Conservation (phyloP, 1,139 yeast genomes). For the Blastobotrys niveus region DNA sequence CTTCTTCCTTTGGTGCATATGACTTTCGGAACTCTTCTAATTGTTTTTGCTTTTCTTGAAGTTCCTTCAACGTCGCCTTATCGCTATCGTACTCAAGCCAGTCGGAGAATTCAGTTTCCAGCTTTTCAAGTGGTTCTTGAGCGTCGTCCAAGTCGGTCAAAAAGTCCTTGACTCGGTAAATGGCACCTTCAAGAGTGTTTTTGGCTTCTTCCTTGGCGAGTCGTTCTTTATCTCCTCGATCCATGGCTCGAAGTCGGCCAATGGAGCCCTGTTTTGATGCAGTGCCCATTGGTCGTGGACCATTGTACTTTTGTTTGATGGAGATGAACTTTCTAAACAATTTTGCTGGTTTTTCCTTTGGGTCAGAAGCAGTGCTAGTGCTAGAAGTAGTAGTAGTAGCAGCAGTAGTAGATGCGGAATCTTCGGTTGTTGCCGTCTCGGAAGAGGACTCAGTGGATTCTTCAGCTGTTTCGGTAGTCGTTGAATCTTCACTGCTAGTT, state of each 20-base stretch:
- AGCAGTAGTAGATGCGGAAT: constrained; percentile 10
- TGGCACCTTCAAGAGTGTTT: constrained; percentile 33
- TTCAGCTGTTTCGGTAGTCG: constrained; percentile 8
- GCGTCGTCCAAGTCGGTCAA: constrained; percentile 16
- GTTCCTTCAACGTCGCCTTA: constrained; percentile 43
- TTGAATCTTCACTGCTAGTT: not conserved
- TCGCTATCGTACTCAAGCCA: constrained; percentile 80
- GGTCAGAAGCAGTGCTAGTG: constrained; percentile 11
- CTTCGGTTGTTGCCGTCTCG: constrained; percentile 5
- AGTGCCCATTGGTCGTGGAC: constrained; percentile 31
- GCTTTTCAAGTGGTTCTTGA: constrained; percentile 25
- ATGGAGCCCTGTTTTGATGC: constrained; percentile 28
- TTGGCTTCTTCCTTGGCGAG: constrained; percentile 30
- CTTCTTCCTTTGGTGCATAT: constrained; percentile 13
- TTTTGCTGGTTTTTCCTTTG: constrained; percentile 14
- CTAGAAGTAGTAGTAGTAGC: constrained; percentile 12
- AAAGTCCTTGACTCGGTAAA: constrained; percentile 31
- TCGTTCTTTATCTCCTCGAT: constrained; percentile 30
- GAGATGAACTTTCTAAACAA: constrained; percentile 18
- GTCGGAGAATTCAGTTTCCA: constrained; percentile 49
- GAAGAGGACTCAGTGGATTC: not conserved
- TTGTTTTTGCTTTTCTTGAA: constrained; percentile 35
- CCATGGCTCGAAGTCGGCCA: constrained; percentile 27
- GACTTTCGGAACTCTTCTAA: constrained; percentile 25
- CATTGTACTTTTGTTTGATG: constrained; percentile 22